Conservation (phyloP, 148 eudicot genomes). For the Pouteria glomerata region DNA sequence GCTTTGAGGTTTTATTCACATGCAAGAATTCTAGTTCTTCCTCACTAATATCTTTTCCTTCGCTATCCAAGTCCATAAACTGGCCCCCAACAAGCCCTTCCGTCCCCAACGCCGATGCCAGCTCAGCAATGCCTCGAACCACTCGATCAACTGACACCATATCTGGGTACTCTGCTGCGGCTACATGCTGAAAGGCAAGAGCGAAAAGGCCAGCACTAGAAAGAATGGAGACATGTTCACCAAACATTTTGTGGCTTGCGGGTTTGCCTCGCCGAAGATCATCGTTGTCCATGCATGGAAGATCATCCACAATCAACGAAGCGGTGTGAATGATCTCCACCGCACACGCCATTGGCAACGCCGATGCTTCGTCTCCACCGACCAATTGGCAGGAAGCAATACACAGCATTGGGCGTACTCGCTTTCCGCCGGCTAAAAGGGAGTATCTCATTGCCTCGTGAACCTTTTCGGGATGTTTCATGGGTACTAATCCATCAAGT, state of each 20-base stretch:
- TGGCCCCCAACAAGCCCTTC: slow-evolving; percentile 38
- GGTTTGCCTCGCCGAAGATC: no score
- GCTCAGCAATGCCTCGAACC: slow-evolving; percentile 26
- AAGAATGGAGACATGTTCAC: slow-evolving; percentile 27
- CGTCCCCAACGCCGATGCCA: slow-evolving; percentile 31
- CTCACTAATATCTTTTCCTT: slow-evolving; percentile 16
- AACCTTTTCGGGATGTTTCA: slow-evolving; percentile 5
- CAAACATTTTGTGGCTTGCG: slow-evolving; percentile 14
- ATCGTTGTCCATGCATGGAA: slow-evolving; percentile 14
- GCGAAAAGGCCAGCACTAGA: slow-evolving; percentile 30
- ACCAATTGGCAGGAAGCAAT: slow-evolving; percentile 19
- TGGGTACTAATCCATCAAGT: slow-evolving; percentile 1
- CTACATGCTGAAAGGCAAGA: slow-evolving; percentile 33
- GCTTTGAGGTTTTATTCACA: slow-evolving; percentile 33
- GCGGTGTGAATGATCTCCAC: slow-evolving; percentile 13
- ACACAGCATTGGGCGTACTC: slow-evolving; percentile 6
- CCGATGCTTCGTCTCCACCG: slow-evolving; percentile 1
- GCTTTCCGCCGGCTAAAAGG: slow-evolving; percentile 12
- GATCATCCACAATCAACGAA: slow-evolving; percentile 15
- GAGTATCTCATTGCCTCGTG: slow-evolving; percentile 19
- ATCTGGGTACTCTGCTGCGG: slow-evolving; percentile 13
- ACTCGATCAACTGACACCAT: slow-evolving; percentile 10
- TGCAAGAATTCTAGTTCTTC: slow-evolving; percentile 30
- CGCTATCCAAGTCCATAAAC: slow-evolving; percentile 28
- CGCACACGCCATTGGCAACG: slow-evolving; percentile 13